Conservation (phyloP, 352 stramenopile genomes). For the Blastocystis sp. region DNA sequence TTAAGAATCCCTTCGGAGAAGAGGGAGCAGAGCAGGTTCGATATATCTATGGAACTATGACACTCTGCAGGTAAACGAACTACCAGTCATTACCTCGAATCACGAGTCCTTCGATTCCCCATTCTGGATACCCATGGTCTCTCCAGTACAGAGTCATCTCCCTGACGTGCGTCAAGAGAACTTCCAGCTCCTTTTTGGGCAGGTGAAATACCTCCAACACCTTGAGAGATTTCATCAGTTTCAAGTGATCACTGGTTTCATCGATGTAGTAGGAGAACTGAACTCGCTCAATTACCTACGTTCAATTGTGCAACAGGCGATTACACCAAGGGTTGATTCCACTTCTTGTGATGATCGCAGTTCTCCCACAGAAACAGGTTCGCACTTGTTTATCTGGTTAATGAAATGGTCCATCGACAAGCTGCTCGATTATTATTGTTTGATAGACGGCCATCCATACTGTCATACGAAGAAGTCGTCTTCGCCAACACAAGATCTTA, state of each 20-base stretch:
- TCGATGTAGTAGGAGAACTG: slow-evolving; percentile 36
- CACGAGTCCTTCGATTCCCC: slow-evolving; percentile 20
- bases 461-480: slow-evolving; percentile 20
- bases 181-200: neutral
- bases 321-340: neutral
- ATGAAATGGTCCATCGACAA: slow-evolving; percentile 24
- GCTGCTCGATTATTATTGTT: slow-evolving; percentile 1
- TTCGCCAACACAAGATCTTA: neutral
- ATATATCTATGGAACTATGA: slow-evolving; percentile 2
- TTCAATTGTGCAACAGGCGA: neutral
- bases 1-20: slow-evolving; percentile 3
- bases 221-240: slow-evolving; percentile 19
- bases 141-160: slow-evolving; percentile 36
- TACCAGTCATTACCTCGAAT: neutral
- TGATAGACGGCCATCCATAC: slow-evolving; percentile 33
- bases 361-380: slow-evolving; percentile 16
- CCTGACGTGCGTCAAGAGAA: neutral
- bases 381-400: slow-evolving; percentile 21
- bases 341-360: slow-evolving; percentile 16
- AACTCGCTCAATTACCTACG: neutral
- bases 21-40: neutral
- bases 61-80: neutral
- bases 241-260: neutral
- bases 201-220: slow-evolving; percentile 35
- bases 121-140: neutral